Percentiles rank a stretch among this genome's conserved stretches.
phyloP scores from a whole-genome alignment of 495 filamentous ascomycete genomes.

The Aspergillus cristatus region DNA sequence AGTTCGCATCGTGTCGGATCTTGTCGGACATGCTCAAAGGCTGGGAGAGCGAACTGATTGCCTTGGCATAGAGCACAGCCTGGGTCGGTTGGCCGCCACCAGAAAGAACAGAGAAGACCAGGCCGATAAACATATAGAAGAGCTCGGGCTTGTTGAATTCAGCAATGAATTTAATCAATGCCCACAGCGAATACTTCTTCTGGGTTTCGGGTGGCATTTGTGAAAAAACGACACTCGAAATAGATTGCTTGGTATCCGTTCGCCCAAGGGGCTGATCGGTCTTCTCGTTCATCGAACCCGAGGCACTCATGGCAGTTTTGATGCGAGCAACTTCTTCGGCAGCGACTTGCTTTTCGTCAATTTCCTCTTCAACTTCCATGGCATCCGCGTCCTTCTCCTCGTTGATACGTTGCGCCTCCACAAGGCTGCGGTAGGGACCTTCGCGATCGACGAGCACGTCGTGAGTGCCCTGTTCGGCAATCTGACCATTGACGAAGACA shows the following conservation, averaged over 20 bases:
- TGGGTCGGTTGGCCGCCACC: slow-evolving; percentile 82
- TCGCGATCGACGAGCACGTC: slow-evolving; percentile 51
- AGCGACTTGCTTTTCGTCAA: slow-evolving; percentile 19
- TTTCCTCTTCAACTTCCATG: slow-evolving; percentile 19
- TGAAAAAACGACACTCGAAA: slow-evolving; percentile 65
- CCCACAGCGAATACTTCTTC: slow-evolving; percentile 65
- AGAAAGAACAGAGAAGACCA: slow-evolving; percentile 69
- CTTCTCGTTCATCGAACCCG: slow-evolving; percentile 15
- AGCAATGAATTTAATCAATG: slow-evolving; percentile 72
- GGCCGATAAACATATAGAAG: slow-evolving; percentile 62
- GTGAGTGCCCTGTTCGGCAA: slow-evolving; percentile 86
- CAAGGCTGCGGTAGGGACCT: slow-evolving; percentile 64
- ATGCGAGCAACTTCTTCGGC: slow-evolving; percentile 16
- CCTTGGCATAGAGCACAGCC: slow-evolving; percentile 84
- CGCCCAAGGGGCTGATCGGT: slow-evolving; percentile 34
- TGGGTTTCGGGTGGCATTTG: slow-evolving; percentile 35
- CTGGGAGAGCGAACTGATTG: slow-evolving; percentile 58
- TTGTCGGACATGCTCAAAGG: slow-evolving; percentile 34
- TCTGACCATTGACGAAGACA: slow-evolving; percentile 73
- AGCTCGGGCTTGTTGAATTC: slow-evolving; percentile 74
- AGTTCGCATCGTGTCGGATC: slow-evolving; percentile 62
- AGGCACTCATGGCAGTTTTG: slow-evolving; percentile 21
- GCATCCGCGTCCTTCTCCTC: slow-evolving; percentile 50
- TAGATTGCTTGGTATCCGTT: slow-evolving; percentile 57
- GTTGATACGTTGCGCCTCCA: slow-evolving; percentile 71